Evolutionary conservation across 2,329 filamentous ascomycete genomes (phyloP).

Genomic region (Emericellopsis cladophorae): DNA sequence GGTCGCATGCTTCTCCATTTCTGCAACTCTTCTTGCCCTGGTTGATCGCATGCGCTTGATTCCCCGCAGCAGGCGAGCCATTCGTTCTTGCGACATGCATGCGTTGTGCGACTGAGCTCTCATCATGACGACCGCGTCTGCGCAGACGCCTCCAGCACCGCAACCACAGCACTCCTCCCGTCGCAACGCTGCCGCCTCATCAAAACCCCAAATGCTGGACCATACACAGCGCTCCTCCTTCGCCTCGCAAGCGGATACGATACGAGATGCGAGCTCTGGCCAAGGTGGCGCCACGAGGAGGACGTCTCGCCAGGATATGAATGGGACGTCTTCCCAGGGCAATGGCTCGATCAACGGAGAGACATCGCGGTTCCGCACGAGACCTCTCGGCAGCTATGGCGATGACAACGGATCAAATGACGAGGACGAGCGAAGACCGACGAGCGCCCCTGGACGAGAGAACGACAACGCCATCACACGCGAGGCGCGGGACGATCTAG

Average conservation of each 20-base stretch:
- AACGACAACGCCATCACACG: constrained; percentile 13
- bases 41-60: too few species aligned
- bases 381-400: constrained; percentile 13
- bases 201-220: neutral
- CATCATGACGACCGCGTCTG: constrained; percentile 3
- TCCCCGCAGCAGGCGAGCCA: too few species aligned
- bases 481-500: constrained; percentile 17
- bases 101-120: neutral
- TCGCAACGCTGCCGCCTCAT: neutral
- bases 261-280: constrained; percentile 4
- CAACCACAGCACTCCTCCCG: neutral
- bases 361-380: constrained; percentile 12
- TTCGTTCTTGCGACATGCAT: neutral
- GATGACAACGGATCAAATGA: constrained; percentile 13
- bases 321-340: constrained; percentile 13
- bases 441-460: constrained; percentile 31
- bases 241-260: too few species aligned
- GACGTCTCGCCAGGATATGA: constrained; percentile 18
- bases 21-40: too few species aligned
- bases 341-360: constrained; percentile 12
- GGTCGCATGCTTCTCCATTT: too few species aligned
- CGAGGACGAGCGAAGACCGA: constrained; percentile 25
- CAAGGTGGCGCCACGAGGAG: constrained; percentile 10
- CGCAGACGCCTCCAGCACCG: constrained; percentile 1
- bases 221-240: too few species aligned